Percentiles rank a stretch among this genome's conserved stretches.
phyloP scores from a whole-genome alignment of 768 basidiomycete genomes.

The Lyophyllum semitale region DNA sequence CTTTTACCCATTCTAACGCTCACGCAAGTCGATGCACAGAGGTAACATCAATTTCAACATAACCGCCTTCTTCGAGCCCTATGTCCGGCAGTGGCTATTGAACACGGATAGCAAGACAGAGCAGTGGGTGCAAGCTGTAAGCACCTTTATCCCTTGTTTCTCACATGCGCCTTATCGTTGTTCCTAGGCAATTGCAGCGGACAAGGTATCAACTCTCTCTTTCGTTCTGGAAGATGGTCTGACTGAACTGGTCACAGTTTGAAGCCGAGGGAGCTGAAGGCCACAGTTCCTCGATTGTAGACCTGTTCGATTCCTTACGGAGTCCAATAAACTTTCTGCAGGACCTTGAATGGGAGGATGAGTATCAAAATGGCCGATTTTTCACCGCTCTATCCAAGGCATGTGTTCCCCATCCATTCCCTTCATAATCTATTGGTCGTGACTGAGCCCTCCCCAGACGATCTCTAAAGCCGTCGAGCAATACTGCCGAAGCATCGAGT shows the following conservation, averaged over 20 bases:
- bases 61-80: slow-evolving; percentile 80
- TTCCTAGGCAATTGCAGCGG: slow-evolving; percentile 66
- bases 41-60: slow-evolving; percentile 67
- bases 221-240: slow-evolving; percentile 1
- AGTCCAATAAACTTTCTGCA: slow-evolving; percentile 88
- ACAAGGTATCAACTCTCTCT: slow-evolving; percentile 42
- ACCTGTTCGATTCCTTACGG: slow-evolving; percentile 91
- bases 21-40: slow-evolving; percentile 33
- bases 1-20: background rate
- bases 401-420: background rate
- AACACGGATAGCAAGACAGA: slow-evolving; percentile 88
- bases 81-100: slow-evolving; percentile 86
- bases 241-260: slow-evolving; percentile 45
- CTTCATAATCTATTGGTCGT: background rate
- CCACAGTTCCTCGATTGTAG: slow-evolving; percentile 96
- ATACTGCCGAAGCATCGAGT: slow-evolving; percentile 86
- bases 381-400: slow-evolving; percentile 90
- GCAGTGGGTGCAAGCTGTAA: slow-evolving; percentile 91
- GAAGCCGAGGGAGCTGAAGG: slow-evolving; percentile 78
- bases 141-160: slow-evolving; percentile 29
- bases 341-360: slow-evolving; percentile 91
- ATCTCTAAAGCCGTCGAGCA: slow-evolving; percentile 90
- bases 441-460: slow-evolving; percentile 49
- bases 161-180: slow-evolving; percentile 2
- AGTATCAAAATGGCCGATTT: slow-evolving; percentile 86